Base-by-base conservation (phyloP, 2,329 filamentous ascomycete species). In the Colletotrichum caudatum region DNA sequence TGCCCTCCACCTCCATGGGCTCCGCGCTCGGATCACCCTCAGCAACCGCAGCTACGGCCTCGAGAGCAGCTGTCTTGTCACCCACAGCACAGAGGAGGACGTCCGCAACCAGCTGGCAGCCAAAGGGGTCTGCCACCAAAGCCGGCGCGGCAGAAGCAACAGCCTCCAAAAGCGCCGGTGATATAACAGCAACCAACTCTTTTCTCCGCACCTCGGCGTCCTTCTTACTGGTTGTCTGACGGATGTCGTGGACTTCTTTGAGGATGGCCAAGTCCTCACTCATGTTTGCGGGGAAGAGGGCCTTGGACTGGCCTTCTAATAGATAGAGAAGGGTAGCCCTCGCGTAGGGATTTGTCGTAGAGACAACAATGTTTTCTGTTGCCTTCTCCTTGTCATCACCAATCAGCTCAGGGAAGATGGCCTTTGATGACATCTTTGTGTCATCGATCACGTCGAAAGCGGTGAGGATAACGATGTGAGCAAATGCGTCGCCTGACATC, bases 361-460 rank as follows among this genome's bases (percentile, higher is more conserved):
- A 82, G 56, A 87, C 87, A 26, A 93, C 82, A 61, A 94, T 84
- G 73, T 92, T 92, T 75, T 92, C 88, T 2, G 87, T 83, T 44
- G 90, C 85, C 68, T 87, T 86, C 66, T 91, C 86, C 33, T 88
- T 86, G 72, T 90, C 89, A 77, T 93, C 93, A 74, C 91, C 93
- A 23, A 98, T 83, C 16, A 99, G 86, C 81, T 98, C 95, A 0
- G 93, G 87, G 81, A 97, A 94, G 74, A 99, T 93, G 41, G 93
- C 87, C 83, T 97, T 98, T 62, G 91, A 87, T 3, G 91, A 93
- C 78, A 97, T 86, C 74, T 97, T 95, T 12, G 96, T 99, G 80
- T 99, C 96, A 76, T 99, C 96, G 60, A 97, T 91, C 60, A 97
- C 91, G 77, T 98, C 96, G 79, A 95, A 94, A 1, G 94, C 94